Conservation (phyloP, 179 eudicot genomes). For the Silene coronaria region DNA sequence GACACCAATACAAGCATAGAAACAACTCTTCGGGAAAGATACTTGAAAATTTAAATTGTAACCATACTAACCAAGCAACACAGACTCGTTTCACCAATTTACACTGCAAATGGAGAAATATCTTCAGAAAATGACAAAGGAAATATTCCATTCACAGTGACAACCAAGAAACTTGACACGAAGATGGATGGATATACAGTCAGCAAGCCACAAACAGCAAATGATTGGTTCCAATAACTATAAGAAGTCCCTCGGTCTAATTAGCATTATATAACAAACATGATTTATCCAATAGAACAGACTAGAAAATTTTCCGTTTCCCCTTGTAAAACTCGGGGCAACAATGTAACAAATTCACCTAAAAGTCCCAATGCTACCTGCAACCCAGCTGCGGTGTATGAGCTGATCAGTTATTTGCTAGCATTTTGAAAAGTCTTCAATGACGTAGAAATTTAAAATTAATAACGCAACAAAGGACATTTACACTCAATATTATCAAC, state of each 20-base stretch:
- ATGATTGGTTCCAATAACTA: neutral
- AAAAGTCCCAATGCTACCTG: neutral
- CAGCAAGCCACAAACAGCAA: neutral
- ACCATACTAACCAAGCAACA: neutral
- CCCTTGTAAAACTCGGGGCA: neutral
- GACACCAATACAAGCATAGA: neutral
- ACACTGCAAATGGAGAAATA: neutral
- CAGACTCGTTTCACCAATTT: neutral
- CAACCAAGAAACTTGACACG: neutral
- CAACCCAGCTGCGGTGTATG: neutral
- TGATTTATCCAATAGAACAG: neutral
- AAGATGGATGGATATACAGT: neutral
- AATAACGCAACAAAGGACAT: too few species aligned
- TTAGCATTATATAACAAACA: neutral
- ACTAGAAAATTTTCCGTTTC: neutral
- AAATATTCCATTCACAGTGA: neutral
- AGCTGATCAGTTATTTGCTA: too few species aligned
- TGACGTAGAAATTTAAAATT: too few species aligned
- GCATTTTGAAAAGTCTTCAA: too few species aligned
- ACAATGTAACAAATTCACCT: neutral
- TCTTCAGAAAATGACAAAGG: neutral
- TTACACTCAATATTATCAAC: neutral
- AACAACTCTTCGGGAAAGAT: neutral
- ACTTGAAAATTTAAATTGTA: constrained; percentile 1
- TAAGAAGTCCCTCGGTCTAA: neutral